These are phyloP conservation scores for Pestalotiopsis sp. DNA, from an alignment of 2,329 filamentous ascomycete species.

Conservation along the genomic window DNA sequence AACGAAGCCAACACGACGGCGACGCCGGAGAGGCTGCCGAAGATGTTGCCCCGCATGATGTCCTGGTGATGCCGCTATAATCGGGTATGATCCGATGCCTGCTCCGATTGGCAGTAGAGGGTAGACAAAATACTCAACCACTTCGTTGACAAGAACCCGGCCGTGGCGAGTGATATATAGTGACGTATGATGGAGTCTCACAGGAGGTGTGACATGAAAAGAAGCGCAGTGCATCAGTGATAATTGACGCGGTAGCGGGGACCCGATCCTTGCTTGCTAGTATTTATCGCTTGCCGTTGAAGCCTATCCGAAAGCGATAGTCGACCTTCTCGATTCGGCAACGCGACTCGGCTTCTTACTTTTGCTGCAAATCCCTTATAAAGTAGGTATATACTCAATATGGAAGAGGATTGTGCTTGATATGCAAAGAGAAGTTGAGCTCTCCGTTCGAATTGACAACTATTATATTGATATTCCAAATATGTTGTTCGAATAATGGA, in stretches of 20 bases:
- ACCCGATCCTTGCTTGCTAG: not conserved
- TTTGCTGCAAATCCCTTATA: not conserved
- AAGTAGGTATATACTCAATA: not conserved
- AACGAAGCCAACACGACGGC: not conserved
- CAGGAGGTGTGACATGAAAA: not conserved
- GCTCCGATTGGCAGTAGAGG: not conserved
- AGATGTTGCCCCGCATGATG: conserved; percentile 12
- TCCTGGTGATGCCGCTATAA: not conserved
- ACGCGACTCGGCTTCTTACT: not conserved
- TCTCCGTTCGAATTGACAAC: not conserved
- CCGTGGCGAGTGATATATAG: not conserved
- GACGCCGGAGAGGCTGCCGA: not conserved
- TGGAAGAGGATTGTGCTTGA: not conserved
- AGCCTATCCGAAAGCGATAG: not conserved
- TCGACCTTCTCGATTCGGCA: conserved; percentile 2
- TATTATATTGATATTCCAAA: not conserved
- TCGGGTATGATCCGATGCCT: not conserved
- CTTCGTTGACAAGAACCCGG: not conserved
- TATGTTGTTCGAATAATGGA: not conserved
- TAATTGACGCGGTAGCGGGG: not conserved
- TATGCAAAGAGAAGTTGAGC: not conserved
- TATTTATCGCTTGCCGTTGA: not conserved
- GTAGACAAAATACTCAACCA: not conserved
- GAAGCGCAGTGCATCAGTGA: not conserved
- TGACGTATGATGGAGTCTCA: not conserved